Evolutionary conservation across 768 basidiomycete species (phyloP), one percentile per base, ranked within the genome.

Genomic region (Favolaschia claudopus): DNA sequence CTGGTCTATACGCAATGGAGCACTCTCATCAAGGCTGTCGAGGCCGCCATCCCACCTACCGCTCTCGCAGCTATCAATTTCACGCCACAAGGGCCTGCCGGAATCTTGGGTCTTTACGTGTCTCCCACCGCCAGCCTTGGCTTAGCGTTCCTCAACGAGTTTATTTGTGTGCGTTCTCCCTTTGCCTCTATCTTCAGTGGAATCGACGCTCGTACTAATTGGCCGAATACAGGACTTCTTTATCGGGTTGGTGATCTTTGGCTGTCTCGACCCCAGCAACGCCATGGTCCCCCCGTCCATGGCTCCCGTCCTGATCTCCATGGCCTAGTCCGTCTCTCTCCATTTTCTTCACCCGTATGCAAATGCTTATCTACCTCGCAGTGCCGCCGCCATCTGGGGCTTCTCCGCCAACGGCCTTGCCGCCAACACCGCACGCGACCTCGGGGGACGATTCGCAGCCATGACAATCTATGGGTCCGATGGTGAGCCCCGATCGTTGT

Each of bases 401-500:
- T 90, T 76, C 68, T 75, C 83, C 5, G 74, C 81, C 3, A 74
- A 78, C 32, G 81, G 82, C 22, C 70, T 91, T 40, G 79, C 86
- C 14, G 77, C 88, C 31, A 91, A 91, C 70, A 72, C 86, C 4
- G 87, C 88, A 27, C 87, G 89, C 67, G 89, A 91, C 68, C 27
- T 91, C 38, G 89, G 89, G 19, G 85, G 80, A 5, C 83, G 89
- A 15, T 59, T 90, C n/a, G 80, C 82, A 63, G 83, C 79, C 1
- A 67, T 91, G 71, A 77, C 86, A 4, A 81, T 89, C 52, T 90
- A 85, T 80, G 89, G 89, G 19, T 66, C 31, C 2, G 66, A 69
- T 61, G 80, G 81, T 79, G 58, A 20, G 70, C 36, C 12, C 31
- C 46, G 17, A 2, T 10, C 7, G 31, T 27, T n/a, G 17, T 7